Conservation (phyloP, 805 yeast genomes). For the Schwanniomyces polymorphus region DNA sequence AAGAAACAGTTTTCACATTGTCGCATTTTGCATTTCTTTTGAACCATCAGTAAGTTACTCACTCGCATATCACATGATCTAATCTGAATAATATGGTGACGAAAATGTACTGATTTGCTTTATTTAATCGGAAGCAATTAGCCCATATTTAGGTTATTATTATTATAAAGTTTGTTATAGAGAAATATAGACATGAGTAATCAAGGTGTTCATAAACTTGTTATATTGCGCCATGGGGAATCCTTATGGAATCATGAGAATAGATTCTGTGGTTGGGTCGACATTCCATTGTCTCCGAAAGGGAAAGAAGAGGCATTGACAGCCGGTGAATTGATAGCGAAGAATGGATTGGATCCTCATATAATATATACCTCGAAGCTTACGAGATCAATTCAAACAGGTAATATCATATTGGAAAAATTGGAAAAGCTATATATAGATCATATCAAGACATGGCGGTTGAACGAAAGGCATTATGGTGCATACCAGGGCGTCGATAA, state of each 20-base stretch:
- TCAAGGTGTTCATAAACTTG: constrained; percentile 28
- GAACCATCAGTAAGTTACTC: not conserved
- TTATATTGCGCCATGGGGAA: constrained; percentile 46
- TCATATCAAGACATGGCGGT: constrained; percentile 39
- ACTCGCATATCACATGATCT: not conserved
- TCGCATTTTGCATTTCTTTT: not conserved
- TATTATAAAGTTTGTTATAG: not conserved
- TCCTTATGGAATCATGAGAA: constrained; percentile 44
- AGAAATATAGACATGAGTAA: not conserved
- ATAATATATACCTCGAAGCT: constrained; percentile 40
- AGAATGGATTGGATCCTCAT: constrained; percentile 27
- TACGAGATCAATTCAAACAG: constrained; percentile 41
- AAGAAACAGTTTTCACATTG: no score
- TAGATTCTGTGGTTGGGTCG: constrained; percentile 48
- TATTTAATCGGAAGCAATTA: not conserved
- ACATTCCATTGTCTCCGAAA: constrained; percentile 35
- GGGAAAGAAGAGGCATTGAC: constrained; percentile 39
- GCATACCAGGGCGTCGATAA: constrained; percentile 41
- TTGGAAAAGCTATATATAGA: constrained; percentile 36
- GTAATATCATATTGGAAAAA: constrained; percentile 33
- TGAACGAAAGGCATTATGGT: constrained; percentile 47
- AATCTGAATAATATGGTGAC: not conserved
- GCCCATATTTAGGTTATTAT: not conserved
- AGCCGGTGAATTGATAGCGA: constrained; percentile 36
- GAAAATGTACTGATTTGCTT: no score